A percentile compares a stretch with the other conserved stretches of the same genome.
Conservation (phyloP, 257 asterid species). For the Forsythia suspensa region DNA sequence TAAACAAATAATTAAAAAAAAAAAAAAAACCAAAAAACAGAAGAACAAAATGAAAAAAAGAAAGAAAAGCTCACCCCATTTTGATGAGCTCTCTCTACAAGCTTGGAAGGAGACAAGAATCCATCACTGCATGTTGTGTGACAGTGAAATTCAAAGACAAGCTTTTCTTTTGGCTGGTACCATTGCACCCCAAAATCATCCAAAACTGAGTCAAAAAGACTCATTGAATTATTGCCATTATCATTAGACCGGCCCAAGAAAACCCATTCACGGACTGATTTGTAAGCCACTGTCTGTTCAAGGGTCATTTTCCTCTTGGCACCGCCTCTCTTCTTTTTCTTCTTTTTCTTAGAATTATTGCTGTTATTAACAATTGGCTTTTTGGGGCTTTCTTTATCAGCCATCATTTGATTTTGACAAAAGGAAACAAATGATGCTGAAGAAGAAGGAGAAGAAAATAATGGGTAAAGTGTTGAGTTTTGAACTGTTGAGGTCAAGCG, state of each 20-base stretch:
- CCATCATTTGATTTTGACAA: slow-evolving; percentile 35
- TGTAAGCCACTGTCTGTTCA: slow-evolving; percentile 86
- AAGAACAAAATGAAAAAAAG: slow-evolving; percentile 12
- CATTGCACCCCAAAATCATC: slow-evolving; percentile 79
- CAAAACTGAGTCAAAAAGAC: slow-evolving; percentile 31
- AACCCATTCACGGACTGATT: slow-evolving; percentile 86
- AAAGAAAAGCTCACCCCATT: slow-evolving; percentile 63
- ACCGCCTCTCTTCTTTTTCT: slow-evolving; percentile 96
- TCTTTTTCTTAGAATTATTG: slow-evolving; percentile 41
- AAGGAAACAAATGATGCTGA: neutral
- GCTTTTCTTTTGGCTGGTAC: slow-evolving; percentile 74
- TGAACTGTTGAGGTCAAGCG: slow-evolving; percentile 20
- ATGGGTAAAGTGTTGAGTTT: slow-evolving; percentile 2
- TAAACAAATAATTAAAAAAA: neutral
- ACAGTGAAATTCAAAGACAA: slow-evolving; percentile 79
- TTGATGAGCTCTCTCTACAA: slow-evolving; percentile 93
- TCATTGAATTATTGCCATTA: slow-evolving; percentile 10
- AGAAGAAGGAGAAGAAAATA: neutral
- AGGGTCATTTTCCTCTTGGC: slow-evolving; percentile 77
- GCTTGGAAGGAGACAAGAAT: slow-evolving; percentile 86
- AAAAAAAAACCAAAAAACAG: neutral
- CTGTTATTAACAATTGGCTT: slow-evolving; percentile 30
- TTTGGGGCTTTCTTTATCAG: slow-evolving; percentile 55
- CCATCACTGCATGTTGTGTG: slow-evolving; percentile 95
- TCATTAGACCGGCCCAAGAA: slow-evolving; percentile 55